Evolutionary conservation across 345 rosid genomes (phyloP).

Genomic region (Passiflora organensis): DNA sequence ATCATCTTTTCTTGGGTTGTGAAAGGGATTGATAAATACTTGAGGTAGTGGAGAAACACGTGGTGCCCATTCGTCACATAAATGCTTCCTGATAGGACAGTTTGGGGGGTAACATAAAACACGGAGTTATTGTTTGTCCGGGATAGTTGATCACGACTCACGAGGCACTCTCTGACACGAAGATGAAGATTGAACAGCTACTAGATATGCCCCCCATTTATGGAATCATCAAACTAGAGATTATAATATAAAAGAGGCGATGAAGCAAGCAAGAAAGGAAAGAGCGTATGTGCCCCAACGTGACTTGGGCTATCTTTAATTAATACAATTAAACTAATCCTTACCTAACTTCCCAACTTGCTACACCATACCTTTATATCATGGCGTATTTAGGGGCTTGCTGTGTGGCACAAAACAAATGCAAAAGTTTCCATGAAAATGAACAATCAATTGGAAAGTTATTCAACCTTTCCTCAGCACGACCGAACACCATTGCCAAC

Average conservation of each 20-base stretch:
- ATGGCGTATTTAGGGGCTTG: not conserved
- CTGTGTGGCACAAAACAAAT: too few species aligned
- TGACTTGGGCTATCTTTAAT: not conserved
- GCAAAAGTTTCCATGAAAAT: too few species aligned
- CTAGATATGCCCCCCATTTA: slow-evolving; percentile 8
- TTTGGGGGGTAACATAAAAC: not conserved
- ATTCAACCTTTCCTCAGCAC: too few species aligned
- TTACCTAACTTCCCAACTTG: not conserved
- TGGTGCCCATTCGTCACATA: slow-evolving; percentile 8
- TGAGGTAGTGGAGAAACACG: slow-evolving; percentile 24
- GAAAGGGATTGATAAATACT: not conserved
- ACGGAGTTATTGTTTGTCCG: not conserved
- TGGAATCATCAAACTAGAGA: not conserved
- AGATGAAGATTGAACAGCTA: not conserved
- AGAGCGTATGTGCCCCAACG: not conserved
- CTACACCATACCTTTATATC: not conserved
- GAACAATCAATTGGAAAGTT: too few species aligned
- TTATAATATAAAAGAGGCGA: not conserved
- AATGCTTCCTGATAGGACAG: slow-evolving; percentile 3
- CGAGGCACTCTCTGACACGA: not conserved
- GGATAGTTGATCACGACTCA: not conserved
- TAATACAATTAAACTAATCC: not conserved
- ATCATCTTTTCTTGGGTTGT: not conserved
- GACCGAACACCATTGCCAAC: too few species aligned
- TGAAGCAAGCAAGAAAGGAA: not conserved